Percentiles rank a stretch among this genome's conserved stretches.
Evolutionary conservation across 257 asterid species (phyloP).

Genomic region (Solanum phureja): DNA sequence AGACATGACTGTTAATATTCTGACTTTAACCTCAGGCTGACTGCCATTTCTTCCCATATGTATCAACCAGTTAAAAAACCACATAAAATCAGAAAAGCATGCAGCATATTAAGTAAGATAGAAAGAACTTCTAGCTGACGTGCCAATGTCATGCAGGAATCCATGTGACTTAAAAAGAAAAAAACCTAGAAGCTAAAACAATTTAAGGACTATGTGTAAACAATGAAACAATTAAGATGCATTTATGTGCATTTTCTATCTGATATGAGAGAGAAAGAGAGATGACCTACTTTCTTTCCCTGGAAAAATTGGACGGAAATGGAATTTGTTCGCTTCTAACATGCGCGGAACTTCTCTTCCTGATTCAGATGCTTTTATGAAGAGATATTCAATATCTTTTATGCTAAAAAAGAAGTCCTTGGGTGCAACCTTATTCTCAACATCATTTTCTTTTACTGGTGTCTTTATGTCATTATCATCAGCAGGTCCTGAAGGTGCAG

Average conservation of each 20-base stretch:
- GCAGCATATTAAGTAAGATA: neutral
- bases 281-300: slow-evolving; percentile 55
- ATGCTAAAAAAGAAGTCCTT: slow-evolving; percentile 76
- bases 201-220: neutral
- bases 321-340: slow-evolving; percentile 96
- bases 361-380: slow-evolving; percentile 83
- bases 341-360: slow-evolving; percentile 94
- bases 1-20: neutral
- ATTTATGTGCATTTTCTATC: neutral
- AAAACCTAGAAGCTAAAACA: neutral
- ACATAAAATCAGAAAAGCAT: neutral
- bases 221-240: neutral
- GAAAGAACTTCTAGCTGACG: neutral
- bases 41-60: neutral
- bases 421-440: slow-evolving; percentile 50
- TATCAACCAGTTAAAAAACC: neutral
- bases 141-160: neutral
- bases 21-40: neutral
- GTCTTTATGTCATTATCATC: slow-evolving; percentile 39
- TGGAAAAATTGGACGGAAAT: slow-evolving; percentile 70
- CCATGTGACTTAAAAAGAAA: neutral
- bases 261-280: neutral
- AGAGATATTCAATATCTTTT: slow-evolving; percentile 70
- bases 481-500: slow-evolving; percentile 40
- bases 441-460: slow-evolving; percentile 37